Conservation (phyloP, 139 green algal species). For the Gonium pectorale region DNA sequence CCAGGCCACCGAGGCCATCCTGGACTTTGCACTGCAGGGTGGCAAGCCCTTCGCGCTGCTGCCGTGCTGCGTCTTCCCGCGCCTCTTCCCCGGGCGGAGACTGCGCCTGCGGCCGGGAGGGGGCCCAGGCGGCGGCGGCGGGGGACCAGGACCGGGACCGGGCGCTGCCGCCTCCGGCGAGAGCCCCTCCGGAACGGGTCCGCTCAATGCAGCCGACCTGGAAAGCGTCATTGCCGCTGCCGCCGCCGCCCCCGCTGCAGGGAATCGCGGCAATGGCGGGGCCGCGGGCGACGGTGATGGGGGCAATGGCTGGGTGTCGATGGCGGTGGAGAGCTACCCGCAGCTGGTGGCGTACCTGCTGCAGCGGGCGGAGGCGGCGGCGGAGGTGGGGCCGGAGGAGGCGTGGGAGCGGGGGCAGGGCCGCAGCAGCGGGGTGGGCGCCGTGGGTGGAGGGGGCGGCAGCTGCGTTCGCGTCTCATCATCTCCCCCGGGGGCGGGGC, state of each 20-base stretch:
- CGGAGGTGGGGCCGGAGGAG: background rate
- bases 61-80: constrained; percentile 75
- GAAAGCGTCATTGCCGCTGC: no score
- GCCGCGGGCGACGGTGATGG: no score
- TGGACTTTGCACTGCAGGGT: constrained; percentile 54
- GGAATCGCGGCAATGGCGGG: no score
- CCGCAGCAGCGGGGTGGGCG: background rate
- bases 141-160: background rate
- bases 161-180: background rate
- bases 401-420: background rate
- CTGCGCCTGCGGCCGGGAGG: constrained; percentile 30
- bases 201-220: no score
- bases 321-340: constrained; percentile 55
- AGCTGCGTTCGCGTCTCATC: no score
- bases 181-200: no score
- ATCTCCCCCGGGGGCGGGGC: no score
- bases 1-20: constrained; percentile 69
- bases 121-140: background rate
- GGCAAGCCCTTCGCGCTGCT: constrained; percentile 70
- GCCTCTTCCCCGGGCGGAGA: constrained; percentile 59
- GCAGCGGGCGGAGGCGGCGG: constrained; percentile 3
- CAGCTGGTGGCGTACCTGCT: constrained; percentile 58
- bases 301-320: no score
- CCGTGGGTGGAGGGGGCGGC: no score
- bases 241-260: no score